Conservation (phyloP, 73 alveolate species). For the Breviolum minutum region DNA sequence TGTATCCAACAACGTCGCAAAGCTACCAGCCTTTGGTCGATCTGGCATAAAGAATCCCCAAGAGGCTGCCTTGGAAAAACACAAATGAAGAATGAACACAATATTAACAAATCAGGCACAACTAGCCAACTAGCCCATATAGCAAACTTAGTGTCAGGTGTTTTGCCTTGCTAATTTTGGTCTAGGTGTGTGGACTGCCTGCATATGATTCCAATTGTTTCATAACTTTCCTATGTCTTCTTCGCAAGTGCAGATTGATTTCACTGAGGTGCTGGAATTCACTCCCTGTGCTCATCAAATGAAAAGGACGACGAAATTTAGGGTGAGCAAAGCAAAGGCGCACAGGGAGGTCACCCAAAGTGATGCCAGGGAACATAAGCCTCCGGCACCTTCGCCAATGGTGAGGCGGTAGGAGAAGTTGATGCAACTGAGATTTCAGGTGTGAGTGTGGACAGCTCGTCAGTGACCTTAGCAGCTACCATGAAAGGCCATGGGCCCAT, state of each 20-base stretch:
- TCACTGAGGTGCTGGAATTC: too few relatives aligned
- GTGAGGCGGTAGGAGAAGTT: conserved; percentile 36
- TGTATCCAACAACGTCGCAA: not conserved
- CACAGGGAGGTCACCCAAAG: too few relatives aligned
- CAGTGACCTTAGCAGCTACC: not conserved
- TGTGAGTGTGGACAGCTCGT: not conserved
- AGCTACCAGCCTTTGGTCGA: not conserved
- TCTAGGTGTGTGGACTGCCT: too few relatives aligned
- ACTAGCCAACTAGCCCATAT: too few relatives aligned
- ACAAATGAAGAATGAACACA: not conserved
- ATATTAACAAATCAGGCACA: not conserved
- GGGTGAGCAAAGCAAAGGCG: too few relatives aligned
- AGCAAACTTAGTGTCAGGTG: too few relatives aligned
- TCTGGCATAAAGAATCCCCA: conserved; percentile 88
- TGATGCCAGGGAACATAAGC: conserved; percentile 52
- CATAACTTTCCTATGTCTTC: too few relatives aligned
- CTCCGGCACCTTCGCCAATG: conserved; percentile 71
- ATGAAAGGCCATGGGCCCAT: not conserved
- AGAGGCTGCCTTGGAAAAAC: conserved; percentile 44
- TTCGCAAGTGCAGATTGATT: too few relatives aligned
- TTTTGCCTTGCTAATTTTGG: too few relatives aligned
- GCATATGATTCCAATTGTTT: too few relatives aligned
- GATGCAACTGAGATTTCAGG: conserved; percentile 59
- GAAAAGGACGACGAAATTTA: too few relatives aligned
- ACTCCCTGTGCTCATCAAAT: too few relatives aligned